Evolutionary conservation across 1,284 basidiomycete species (phyloP), one percentile per base, ranked within the genome.

Genomic region (Cronartium quercuum): DNA sequence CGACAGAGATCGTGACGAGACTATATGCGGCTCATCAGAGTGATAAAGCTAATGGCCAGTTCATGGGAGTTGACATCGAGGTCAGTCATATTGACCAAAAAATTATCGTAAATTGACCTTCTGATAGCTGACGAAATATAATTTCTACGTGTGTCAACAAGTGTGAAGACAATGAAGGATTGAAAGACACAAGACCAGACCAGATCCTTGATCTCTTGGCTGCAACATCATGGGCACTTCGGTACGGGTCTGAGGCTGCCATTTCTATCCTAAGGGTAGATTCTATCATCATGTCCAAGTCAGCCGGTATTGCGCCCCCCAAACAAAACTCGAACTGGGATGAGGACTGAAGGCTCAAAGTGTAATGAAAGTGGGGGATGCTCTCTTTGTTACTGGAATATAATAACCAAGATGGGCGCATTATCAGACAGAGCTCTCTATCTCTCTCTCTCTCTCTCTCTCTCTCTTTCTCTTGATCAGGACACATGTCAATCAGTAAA

Each of bases 251-350:
- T 0, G 94, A 96, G 81, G 94, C 96, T 4, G 96, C 96, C 1
- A 88, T 94, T 68, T 89, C 91, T 0, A 93, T 99, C 29, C 87
- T 99, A 63, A 90, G 90, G 76, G 96, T 99, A 10, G 96, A 99
- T 83, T 92, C 91, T 79, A 97, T 98, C 83, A 98, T 98, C 84
- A 78, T 77, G 76, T 77, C 77, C 34, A 79, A 79, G 60, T 77
- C 80, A 1, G 80, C 80, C 35, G 80, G 80, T 24, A 78, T 80
- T 15, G 80, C 78, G 3, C 78, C 80, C 35, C 80, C 80, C 13
- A 79, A 80, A 76, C 80, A 81, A 66, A 78, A 79, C 47, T 73
- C 77, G 1, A 75, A 80, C 68, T 81, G 80, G 80, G 79, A 78
- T 66, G 68, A 79, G 63, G 76, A 77, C 64, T 78, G 47, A 73